Evolutionary conservation across 352 stramenopile species (phyloP).

Genomic region (Phytophthora uliginosa): DNA sequence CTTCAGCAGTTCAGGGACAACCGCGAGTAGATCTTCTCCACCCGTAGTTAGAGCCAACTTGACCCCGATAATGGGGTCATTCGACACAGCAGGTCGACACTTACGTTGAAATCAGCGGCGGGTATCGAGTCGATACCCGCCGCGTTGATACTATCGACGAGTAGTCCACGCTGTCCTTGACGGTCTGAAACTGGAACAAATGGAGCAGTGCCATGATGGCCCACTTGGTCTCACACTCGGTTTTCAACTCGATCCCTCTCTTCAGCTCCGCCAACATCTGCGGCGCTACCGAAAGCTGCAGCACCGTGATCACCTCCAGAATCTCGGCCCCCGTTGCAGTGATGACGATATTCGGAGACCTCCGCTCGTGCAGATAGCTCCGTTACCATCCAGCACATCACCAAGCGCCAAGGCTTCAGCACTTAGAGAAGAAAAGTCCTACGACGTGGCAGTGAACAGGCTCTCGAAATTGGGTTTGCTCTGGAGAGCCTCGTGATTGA

Average conservation of each 20-base stretch:
- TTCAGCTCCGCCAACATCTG: constrained; percentile 21
- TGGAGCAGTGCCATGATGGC: constrained; percentile 23
- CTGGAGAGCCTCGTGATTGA: constrained; percentile 23
- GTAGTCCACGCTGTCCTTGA: too few species aligned
- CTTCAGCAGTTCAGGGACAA: constrained; percentile 25
- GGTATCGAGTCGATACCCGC: too few species aligned
- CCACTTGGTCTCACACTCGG: constrained; percentile 32
- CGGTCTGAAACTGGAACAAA: constrained; percentile 43
- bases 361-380: constrained; percentile 35
- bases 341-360: constrained; percentile 32
- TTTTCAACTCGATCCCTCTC: constrained; percentile 19
- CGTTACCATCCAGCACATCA: constrained; percentile 26
- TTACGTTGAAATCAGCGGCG: too few species aligned
- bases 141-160: too few species aligned
- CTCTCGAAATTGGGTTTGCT: constrained; percentile 41
- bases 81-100: constrained; percentile 26
- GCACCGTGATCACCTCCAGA: constrained; percentile 18
- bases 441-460: constrained; percentile 27
- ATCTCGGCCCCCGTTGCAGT: constrained; percentile 23
- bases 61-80: constrained; percentile 16
- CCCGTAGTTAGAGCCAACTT: constrained; percentile 16
- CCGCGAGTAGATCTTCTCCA: constrained; percentile 19
- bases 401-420: constrained; percentile 18
- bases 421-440: constrained; percentile 30
- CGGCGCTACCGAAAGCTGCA: constrained; percentile 28